Evolutionary conservation across 352 stramenopile species (phyloP), one percentile per base, ranked within the genome.

Genomic region (Phytopythium cucurbitacearum): DNA sequence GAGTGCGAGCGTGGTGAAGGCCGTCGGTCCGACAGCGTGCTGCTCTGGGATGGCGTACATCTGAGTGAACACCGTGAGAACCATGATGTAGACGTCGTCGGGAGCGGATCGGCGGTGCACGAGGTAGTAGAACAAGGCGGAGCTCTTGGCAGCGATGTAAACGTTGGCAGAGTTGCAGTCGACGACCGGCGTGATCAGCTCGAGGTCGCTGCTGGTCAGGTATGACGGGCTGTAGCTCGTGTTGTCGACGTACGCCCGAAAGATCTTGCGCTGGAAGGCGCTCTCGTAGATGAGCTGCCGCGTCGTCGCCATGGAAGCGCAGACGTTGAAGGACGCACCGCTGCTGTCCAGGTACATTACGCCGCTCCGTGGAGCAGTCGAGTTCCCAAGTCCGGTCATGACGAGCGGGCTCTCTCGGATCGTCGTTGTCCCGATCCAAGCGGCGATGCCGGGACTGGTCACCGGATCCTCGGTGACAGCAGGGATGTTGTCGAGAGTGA

Each of bases 171-270:
- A 74, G 5, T 64, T 64, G 48, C 74, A 85, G 47, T 83, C 72
- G 5, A 81, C 61, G 0, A 86, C 53, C 0, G 70, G 62, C n/a
- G 70, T 37, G 6, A 86, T 61, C 10, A 86, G 60, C 37, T 83
- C 75, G 1, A 61, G 42, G 3, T 69, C 55, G 0, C 36, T 36
- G 10, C 7, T 21, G 1, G 21, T n/a, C 10, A 79, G 36, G 37
- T 56, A 64, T 16, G 56, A 60, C 12, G 75, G 63, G 53, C 64
- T 73, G 53, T 85, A 81, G 40, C 59, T 40, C 2, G 60, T 69
- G 5, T 68, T 59, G 0, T 48, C 37, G 0, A 70, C 44, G 0
- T 79, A 53, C 0, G 59, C 56, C 1, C 55, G 34, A 8, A 69
- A 76, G 10, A 59, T 60, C 4, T 50, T 41, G 10, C 58, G 68